Conservation (phyloP, 345 rosid genomes). For the Xanthoceras sorbifolium region DNA sequence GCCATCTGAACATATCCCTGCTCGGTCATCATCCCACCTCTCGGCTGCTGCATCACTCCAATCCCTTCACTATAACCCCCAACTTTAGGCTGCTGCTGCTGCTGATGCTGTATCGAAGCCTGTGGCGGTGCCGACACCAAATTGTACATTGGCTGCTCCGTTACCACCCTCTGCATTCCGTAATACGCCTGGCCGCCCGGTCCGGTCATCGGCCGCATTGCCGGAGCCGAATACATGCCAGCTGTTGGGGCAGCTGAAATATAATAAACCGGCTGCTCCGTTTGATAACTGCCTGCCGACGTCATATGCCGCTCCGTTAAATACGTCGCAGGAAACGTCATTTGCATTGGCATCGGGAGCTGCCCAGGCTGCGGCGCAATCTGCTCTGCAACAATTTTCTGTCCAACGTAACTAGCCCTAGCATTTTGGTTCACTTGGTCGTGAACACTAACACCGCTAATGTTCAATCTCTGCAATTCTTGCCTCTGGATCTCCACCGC, state of each 20-base stretch:
- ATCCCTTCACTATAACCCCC: constrained; percentile 32
- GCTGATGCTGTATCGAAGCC: constrained; percentile 30
- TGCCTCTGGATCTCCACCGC: constrained; percentile 42
- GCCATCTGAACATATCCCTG: constrained; percentile 42
- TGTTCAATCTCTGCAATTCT: constrained; percentile 47
- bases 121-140: constrained; percentile 23
- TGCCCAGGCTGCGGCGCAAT: constrained; percentile 26
- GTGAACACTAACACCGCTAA: constrained; percentile 23
- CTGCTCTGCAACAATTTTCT: constrained; percentile 25
- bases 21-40: constrained; percentile 30
- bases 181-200: constrained; percentile 42
- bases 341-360: constrained; percentile 34
- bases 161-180: constrained; percentile 45
- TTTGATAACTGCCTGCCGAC: constrained; percentile 23
- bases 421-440: constrained; percentile 31
- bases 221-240: constrained; percentile 33
- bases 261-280: constrained; percentile 48
- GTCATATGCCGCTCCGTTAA: constrained; percentile 41
- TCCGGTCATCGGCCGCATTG: constrained; percentile 35
- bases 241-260: constrained; percentile 28
- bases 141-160: constrained; percentile 45
- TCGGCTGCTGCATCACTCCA: constrained; percentile 27
- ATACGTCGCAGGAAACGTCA: constrained; percentile 41
- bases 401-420: constrained; percentile 12
- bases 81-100: constrained; percentile 19